A percentile compares a stretch with the other conserved stretches of the same genome.
phyloP scores from a whole-genome alignment of 306 rosid species.

The Gastrolobium bilobum region DNA sequence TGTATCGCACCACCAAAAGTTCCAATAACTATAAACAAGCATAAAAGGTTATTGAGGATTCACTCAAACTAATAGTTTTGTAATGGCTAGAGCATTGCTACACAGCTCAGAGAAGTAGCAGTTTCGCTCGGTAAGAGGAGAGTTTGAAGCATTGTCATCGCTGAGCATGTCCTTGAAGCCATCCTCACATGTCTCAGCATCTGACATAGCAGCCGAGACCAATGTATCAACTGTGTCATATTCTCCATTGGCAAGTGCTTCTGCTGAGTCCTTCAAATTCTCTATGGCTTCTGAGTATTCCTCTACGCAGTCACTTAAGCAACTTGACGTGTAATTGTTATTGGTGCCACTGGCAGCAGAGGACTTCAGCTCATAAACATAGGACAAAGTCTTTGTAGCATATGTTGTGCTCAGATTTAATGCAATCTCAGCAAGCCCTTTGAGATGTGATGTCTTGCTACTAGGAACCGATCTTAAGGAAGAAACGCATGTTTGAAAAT shows the following conservation, averaged over 20 bases:
- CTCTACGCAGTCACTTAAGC: slow-evolving; percentile 46
- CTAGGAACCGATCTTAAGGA: slow-evolving; percentile 52
- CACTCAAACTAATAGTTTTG: slow-evolving; percentile 43
- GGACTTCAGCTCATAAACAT: slow-evolving; percentile 35
- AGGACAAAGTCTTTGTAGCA: slow-evolving; percentile 40
- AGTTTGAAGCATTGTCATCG: neutral
- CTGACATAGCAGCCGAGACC: slow-evolving; percentile 55
- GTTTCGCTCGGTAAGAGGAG: slow-evolving; percentile 44
- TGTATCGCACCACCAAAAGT: neutral
- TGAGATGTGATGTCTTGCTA: slow-evolving; percentile 40
- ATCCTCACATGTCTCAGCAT: slow-evolving; percentile 57
- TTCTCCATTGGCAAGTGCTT: slow-evolving; percentile 45
- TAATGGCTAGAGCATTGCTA: slow-evolving; percentile 52
- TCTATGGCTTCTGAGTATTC: slow-evolving; percentile 50
- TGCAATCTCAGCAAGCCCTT: slow-evolving; percentile 48
- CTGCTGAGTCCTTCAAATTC: slow-evolving; percentile 40
- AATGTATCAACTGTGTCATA: slow-evolving; percentile 34
- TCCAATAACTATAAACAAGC: neutral
- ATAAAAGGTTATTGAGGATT: neutral
- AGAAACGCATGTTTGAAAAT: slow-evolving; percentile 44
- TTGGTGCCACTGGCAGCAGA: slow-evolving; percentile 21
- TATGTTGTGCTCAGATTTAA: slow-evolving; percentile 42
- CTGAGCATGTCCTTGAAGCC: slow-evolving; percentile 44
- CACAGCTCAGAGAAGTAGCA: slow-evolving; percentile 48
- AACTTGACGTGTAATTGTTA: neutral